These are phyloP conservation scores for Nissolia schottii DNA, from an alignment of 306 rosid genomes.

Conservation along the genomic window DNA sequence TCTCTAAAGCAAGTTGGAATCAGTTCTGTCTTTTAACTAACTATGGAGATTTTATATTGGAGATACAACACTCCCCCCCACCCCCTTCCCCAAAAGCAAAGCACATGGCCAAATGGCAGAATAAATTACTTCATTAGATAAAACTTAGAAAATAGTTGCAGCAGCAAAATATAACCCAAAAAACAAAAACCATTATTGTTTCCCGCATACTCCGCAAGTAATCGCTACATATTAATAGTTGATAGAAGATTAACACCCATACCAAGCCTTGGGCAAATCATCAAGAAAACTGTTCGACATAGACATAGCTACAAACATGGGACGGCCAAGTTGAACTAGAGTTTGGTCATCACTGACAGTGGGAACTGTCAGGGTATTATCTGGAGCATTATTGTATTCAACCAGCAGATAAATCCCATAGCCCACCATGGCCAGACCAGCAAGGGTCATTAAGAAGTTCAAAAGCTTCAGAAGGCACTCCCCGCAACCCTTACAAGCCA, in stretches of 20 bases:
- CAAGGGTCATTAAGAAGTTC: constrained; percentile 72
- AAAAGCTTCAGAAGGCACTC: constrained; percentile 85
- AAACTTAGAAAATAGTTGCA: not conserved
- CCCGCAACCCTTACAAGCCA: constrained; percentile 93
- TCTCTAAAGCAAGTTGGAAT: constrained; percentile 1
- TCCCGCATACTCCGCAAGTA: not conserved
- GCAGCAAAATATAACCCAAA: not conserved
- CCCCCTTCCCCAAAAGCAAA: not conserved
- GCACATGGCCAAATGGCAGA: not conserved
- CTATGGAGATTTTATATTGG: not conserved
- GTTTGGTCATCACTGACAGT: constrained; percentile 39
- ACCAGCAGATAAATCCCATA: constrained; percentile 93
- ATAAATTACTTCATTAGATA: not conserved
- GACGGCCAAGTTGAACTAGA: constrained; percentile 71
- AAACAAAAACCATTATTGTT: not conserved
- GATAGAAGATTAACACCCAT: constrained; percentile 30
- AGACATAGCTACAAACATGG: constrained; percentile 69
- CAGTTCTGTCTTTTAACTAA: not conserved
- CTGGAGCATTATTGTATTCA: constrained; percentile 38
- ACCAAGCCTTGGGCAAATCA: constrained; percentile 83
- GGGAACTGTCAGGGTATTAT: constrained; percentile 8
- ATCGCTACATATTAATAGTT: not conserved
- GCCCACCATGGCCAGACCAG: constrained; percentile 91
- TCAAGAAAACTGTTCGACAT: constrained; percentile 50
- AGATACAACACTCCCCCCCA: not conserved